Conservation (phyloP, 352 stramenopile genomes). For the Pythium aristosporum region DNA sequence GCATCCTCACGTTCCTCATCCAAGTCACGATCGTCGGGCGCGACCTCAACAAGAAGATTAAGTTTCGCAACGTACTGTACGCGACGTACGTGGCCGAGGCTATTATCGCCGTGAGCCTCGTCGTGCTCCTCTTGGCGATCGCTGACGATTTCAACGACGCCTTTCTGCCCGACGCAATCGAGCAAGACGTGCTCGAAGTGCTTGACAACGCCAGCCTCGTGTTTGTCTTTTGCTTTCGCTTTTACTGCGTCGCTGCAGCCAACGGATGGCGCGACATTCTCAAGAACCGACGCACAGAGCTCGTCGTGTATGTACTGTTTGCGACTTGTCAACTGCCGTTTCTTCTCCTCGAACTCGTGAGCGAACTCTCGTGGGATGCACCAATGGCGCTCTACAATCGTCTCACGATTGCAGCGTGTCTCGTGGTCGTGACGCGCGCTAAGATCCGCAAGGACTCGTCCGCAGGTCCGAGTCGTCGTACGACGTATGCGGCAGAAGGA, state of each 20-base stretch:
- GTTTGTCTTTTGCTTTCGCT: conserved; percentile 37
- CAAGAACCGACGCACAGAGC: neutral
- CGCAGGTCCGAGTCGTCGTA: too few relatives aligned
- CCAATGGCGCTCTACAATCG: conserved; percentile 6
- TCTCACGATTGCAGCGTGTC: conserved; percentile 1
- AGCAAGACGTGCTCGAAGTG: neutral
- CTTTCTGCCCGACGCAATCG: neutral
- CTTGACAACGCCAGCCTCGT: conserved; percentile 21
- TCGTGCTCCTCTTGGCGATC: neutral
- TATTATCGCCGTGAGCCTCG: neutral
- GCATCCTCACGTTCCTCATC: conserved; percentile 15
- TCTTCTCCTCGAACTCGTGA: neutral
- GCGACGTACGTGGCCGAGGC: neutral
- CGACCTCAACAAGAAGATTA: conserved; percentile 24
- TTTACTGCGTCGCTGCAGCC: conserved; percentile 29
- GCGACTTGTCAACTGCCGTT: conserved; percentile 12
- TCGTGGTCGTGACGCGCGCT: neutral
- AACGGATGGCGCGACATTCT: neutral
- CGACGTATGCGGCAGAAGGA: too few relatives aligned
- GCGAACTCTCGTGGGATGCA: conserved; percentile 7
- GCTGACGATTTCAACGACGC: neutral
- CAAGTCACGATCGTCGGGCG: conserved; percentile 23
- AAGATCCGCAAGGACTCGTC: neutral
- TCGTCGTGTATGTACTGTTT: conserved; percentile 10
- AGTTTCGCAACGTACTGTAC: neutral